phyloP scores from a whole-genome alignment of 331 rosid genomes.

The Erythrophleum ivorense region DNA sequence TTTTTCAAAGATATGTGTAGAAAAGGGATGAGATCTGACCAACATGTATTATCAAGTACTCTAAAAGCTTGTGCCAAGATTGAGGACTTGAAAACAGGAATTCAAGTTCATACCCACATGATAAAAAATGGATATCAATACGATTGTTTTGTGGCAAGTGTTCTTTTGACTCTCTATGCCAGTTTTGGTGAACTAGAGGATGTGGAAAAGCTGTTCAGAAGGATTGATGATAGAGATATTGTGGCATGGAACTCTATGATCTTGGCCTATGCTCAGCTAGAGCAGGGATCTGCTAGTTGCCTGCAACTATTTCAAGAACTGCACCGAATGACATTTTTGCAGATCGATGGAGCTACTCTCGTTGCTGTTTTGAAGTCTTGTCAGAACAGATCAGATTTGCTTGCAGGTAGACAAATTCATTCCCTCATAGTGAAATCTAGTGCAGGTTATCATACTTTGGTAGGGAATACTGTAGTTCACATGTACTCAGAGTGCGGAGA shows the following conservation, averaged over 20 bases:
- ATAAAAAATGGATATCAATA: slow-evolving; percentile 50
- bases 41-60: slow-evolving; percentile 54
- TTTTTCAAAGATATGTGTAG: slow-evolving; percentile 57
- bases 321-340: slow-evolving; percentile 30
- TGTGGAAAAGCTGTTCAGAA: slow-evolving; percentile 55
- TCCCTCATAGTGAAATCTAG: slow-evolving; percentile 51
- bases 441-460: slow-evolving; percentile 43
- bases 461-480: slow-evolving; percentile 57
- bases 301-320: slow-evolving; percentile 57
- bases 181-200: slow-evolving; percentile 44
- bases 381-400: slow-evolving; percentile 46
- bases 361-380: slow-evolving; percentile 60
- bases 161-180: slow-evolving; percentile 50
- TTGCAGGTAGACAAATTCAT: slow-evolving; percentile 54
- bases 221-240: slow-evolving; percentile 52
- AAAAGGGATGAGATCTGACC: slow-evolving; percentile 51
- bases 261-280: slow-evolving; percentile 47
- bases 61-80: slow-evolving; percentile 59
- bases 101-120: slow-evolving; percentile 58
- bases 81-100: slow-evolving; percentile 47
- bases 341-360: slow-evolving; percentile 48
- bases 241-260: slow-evolving; percentile 62
- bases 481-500: slow-evolving; percentile 59
- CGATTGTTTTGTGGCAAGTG: slow-evolving; percentile 57
- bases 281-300: slow-evolving; percentile 47